phyloP scores from a whole-genome alignment of 306 rosid species.

The Lathyrus aphaca region DNA sequence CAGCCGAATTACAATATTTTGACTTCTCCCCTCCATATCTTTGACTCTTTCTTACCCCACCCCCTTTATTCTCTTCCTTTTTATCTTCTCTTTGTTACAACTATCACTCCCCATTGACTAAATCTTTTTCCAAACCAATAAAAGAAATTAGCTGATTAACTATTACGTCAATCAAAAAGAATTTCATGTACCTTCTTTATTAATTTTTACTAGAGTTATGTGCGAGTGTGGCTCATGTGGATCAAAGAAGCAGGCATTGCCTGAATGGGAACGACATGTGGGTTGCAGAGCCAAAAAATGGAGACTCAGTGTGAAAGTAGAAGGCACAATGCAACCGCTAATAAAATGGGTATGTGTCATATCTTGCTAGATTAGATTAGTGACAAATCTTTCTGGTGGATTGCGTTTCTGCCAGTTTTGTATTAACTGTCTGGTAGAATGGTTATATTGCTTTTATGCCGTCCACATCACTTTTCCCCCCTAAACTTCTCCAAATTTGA shows the following conservation, averaged over 20 bases:
- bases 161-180: constrained; percentile 10
- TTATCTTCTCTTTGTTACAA: neutral
- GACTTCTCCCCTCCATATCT: neutral
- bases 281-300: constrained; percentile 95
- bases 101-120: neutral
- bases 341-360: constrained; percentile 80
- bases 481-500: constrained; percentile 5
- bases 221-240: constrained; percentile 80
- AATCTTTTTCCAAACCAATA: neutral
- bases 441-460: constrained; percentile 26
- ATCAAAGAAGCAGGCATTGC: constrained; percentile 60
- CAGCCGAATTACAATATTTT: constrained; percentile 18
- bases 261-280: constrained; percentile 89
- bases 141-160: constrained; percentile 14
- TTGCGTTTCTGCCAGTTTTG: constrained; percentile 15
- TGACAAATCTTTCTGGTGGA: constrained; percentile 8
- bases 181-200: constrained; percentile 30
- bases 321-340: constrained; percentile 74
- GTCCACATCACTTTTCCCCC: constrained; percentile 1
- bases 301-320: constrained; percentile 88
- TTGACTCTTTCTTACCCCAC: neutral
- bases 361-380: constrained; percentile 29
- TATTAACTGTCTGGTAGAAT: constrained; percentile 18
- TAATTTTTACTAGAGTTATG: constrained; percentile 57
- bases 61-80: neutral